Base-by-base conservation (phyloP, 306 rosid genomes). In the Inga laurina region DNA sequence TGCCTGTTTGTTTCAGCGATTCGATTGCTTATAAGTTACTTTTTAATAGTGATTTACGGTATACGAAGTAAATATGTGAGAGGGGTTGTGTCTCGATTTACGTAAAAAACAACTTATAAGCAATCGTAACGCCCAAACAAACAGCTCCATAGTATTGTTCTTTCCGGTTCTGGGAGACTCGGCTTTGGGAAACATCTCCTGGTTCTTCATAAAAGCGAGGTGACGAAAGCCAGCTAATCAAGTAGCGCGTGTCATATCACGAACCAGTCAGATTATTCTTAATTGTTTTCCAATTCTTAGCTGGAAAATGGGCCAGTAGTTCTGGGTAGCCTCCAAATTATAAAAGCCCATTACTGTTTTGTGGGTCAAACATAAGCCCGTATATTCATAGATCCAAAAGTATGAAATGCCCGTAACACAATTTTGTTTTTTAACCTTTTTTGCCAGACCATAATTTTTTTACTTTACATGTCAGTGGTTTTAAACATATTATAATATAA, bases 151-250 rank as follows among this genome's bases (percentile, higher is more conserved):
- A n/a, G n/a, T n/a, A n/a, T 12, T 24, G 18, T 52, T 21, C 62
- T 56, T 21, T 56, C 4, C 10, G 12, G 43, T 32, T 65, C 10
- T 65, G 43, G 71, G 7, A 34, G 37, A 59, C 48, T 75, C 11
- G 3, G 22, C 27, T 21, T 18, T 56, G 52, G 65, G 3, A 35
- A 41, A 2, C 15, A 12, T 2, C 1, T 12, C 11, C 18, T 44
- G 57, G 49, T 57, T 27, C 41, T 21, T 22, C 57, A 68, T 30
- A 68, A 69, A 11, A 68, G 5, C 24, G 46, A 35, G 73, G 70
- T 89, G 92, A 86, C 91, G 72, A 10, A 61, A 44, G 16, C 18
- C 21, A 0, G 8, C 41, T 57, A 90, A 91, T 93, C 77, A 56
- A 8, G 14, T 0, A 74, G 90, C 80, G 91, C 82, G 95, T 93